Conservation (phyloP, 306 rosid species). For the Psophocarpus tetragonolobus region DNA sequence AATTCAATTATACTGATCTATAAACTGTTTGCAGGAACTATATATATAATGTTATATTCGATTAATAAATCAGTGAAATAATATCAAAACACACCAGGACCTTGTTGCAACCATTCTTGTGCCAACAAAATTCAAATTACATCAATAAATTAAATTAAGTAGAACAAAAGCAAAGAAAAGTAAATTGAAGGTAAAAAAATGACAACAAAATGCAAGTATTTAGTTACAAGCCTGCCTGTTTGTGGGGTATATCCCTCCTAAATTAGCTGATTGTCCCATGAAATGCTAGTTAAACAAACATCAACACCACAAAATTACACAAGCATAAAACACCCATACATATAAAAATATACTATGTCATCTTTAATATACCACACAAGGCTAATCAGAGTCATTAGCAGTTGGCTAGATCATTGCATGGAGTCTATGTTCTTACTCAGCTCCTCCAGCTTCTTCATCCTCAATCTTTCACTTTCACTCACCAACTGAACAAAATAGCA, state of each 20-base stretch:
- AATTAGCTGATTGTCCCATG: slow-evolving; percentile 55
- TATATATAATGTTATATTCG: background rate
- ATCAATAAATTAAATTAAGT: slow-evolving; percentile 47
- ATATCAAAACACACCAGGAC: slow-evolving; percentile 17
- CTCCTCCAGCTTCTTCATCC: slow-evolving; percentile 99
- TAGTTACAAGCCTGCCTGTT: slow-evolving; percentile 83
- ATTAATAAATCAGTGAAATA: slow-evolving; percentile 16
- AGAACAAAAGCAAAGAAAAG: slow-evolving; percentile 40
- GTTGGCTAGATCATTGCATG: slow-evolving; percentile 51
- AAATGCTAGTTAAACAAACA: slow-evolving; percentile 62
- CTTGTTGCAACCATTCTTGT: slow-evolving; percentile 20
- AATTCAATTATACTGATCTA: background rate
- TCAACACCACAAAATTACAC: slow-evolving; percentile 59
- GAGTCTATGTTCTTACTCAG: slow-evolving; percentile 95
- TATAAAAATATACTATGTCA: slow-evolving; percentile 59
- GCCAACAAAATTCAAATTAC: slow-evolving; percentile 47
- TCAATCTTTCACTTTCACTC: slow-evolving; percentile 83
- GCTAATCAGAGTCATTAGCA: slow-evolving; percentile 73
- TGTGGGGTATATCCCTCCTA: slow-evolving; percentile 65
- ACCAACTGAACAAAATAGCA: slow-evolving; percentile 47
- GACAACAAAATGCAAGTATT: slow-evolving; percentile 51
- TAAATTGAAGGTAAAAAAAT: slow-evolving; percentile 26
- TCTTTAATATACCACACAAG: slow-evolving; percentile 81
- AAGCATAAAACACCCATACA: slow-evolving; percentile 60
- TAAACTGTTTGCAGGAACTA: background rate